phyloP scores from a whole-genome alignment of 2,329 filamentous ascomycete genomes.

The Aspergillus fumigatiaffinis region DNA sequence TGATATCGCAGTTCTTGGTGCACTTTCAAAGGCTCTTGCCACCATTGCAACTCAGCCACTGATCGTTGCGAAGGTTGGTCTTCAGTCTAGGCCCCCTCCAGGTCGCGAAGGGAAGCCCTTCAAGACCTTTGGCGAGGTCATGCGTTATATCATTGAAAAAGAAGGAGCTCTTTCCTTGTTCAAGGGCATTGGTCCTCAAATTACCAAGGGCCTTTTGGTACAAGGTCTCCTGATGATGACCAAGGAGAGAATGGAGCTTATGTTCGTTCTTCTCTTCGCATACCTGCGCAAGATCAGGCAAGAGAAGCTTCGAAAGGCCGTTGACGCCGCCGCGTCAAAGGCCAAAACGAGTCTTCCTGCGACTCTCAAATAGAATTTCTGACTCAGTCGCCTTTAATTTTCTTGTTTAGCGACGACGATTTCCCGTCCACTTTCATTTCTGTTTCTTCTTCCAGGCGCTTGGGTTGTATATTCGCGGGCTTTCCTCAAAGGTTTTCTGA shows the following conservation, averaged over 20 bases:
- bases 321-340: constrained; percentile 60
- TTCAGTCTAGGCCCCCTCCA: constrained; percentile 89
- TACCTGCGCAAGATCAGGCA: constrained; percentile 70
- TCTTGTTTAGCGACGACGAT: constrained; percentile 9
- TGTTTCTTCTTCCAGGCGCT: constrained; percentile 12
- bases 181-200: constrained; percentile 93
- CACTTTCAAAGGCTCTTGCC: constrained; percentile 86
- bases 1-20: constrained; percentile 67
- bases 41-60: constrained; percentile 91
- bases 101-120: constrained; percentile 84
- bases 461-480: constrained; percentile 15
- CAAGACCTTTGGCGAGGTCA: constrained; percentile 88
- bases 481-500: constrained; percentile 2
- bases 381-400: constrained; percentile 10
- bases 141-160: constrained; percentile 86
- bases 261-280: constrained; percentile 81
- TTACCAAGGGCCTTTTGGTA: constrained; percentile 86
- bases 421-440: constrained; percentile 5
- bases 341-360: constrained; percentile 52
- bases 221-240: constrained; percentile 99
- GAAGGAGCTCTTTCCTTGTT: constrained; percentile 83
- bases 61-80: constrained; percentile 94
- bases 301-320: constrained; percentile 65
- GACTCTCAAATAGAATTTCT: constrained; percentile 42
- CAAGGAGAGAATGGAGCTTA: constrained; percentile 88